Evolutionary conservation across 169 alveolate species (phyloP).

Genomic region (Theileria annulata): DNA sequence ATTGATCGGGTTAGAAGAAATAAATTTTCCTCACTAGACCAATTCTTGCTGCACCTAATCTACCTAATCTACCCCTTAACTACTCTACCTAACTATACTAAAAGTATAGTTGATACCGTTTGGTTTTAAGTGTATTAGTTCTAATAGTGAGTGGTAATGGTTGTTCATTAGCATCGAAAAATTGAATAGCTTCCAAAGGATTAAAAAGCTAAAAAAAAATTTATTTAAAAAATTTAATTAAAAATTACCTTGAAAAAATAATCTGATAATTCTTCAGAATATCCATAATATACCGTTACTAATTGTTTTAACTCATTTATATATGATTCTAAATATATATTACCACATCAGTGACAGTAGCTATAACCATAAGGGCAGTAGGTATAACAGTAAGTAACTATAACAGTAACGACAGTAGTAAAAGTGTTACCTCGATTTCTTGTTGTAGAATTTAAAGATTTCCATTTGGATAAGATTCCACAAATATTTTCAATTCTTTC

Average conservation of each 20-base stretch:
- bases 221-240: background rate
- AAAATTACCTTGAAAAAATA: conserved; percentile 71
- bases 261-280: conserved; percentile 86
- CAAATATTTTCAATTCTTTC: conserved; percentile 72
- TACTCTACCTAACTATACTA: too few species aligned
- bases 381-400: too few species aligned
- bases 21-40: too few species aligned
- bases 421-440: conserved; percentile 27
- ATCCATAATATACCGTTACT: conserved; percentile 85
- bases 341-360: too few species aligned
- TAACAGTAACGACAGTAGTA: too few species aligned
- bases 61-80: too few species aligned
- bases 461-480: conserved; percentile 70
- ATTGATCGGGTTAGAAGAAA: too few species aligned
- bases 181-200: conserved; percentile 89
- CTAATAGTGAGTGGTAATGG: conserved; percentile 89
- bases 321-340: conserved; percentile 26
- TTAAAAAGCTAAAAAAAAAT: conserved; percentile 76
- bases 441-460: conserved; percentile 22
- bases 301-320: conserved; percentile 70
- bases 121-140: conserved; percentile 90
- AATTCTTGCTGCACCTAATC: too few species aligned
- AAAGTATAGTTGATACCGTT: conserved; percentile 55
- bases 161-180: conserved; percentile 89
- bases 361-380: too few species aligned